phyloP scores from a whole-genome alignment of 1,284 basidiomycete genomes.

The Pseudozyma tsukubaensis region DNA sequence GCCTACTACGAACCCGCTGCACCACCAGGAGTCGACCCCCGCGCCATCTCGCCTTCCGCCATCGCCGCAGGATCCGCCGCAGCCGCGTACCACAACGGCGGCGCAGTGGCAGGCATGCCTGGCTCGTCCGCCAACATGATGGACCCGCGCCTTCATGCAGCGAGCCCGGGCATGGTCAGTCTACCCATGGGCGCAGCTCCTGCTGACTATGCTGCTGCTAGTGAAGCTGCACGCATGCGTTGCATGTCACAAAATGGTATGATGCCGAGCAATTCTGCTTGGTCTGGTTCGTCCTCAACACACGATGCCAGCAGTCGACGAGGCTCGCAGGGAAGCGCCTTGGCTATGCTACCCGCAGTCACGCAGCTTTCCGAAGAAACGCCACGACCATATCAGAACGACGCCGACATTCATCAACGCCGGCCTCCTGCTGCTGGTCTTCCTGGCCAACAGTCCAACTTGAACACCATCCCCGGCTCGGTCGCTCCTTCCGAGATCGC shows the following conservation, averaged over 20 bases:
- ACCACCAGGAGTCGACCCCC: constrained; percentile 25
- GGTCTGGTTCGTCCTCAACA: constrained; percentile 15
- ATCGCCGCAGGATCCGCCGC: constrained; percentile 22
- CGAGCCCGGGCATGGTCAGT: constrained; percentile 8
- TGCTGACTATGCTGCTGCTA: constrained; percentile 19
- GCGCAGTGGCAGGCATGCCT: constrained; percentile 5
- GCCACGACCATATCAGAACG: constrained; percentile 6
- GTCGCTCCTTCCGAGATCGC: constrained; percentile 25
- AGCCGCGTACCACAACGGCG: constrained; percentile 17
- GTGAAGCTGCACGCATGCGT: constrained; percentile 25
- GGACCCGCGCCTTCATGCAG: constrained; percentile 7
- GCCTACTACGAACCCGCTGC: constrained; percentile 30
- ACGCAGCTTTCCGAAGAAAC: constrained; percentile 5
- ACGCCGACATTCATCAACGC: constrained; percentile 13
- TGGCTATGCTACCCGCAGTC: constrained; percentile 17
- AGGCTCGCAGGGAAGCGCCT: constrained; percentile 18
- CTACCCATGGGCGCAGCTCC: constrained; percentile 30
- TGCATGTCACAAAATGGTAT: constrained; percentile 7
- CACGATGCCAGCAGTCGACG: constrained; percentile 18
- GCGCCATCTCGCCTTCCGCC: constrained; percentile 2
- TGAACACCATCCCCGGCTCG: constrained; percentile 38
- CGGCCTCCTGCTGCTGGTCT: constrained; percentile 21
- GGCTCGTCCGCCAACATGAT: neutral
- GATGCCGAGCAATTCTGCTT: neutral
- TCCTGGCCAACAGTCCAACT: constrained; percentile 15